Conservation (phyloP, 805 yeast species). For the Teunomyces kruisii region DNA sequence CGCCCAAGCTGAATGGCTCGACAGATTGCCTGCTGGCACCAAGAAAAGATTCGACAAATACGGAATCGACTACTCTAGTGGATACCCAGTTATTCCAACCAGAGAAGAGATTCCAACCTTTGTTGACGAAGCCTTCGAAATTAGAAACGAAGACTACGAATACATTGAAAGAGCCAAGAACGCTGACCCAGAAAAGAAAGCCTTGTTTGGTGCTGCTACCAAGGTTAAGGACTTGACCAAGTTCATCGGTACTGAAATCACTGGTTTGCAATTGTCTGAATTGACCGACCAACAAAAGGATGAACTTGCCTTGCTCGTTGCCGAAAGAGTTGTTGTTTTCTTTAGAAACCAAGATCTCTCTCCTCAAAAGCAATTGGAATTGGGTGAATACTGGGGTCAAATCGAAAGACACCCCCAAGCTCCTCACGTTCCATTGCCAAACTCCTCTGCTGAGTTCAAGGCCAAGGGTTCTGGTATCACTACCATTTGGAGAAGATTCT, state of each 20-base stretch:
- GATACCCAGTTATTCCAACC: conserved; percentile 41
- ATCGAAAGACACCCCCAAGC: conserved; percentile 41
- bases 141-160: conserved; percentile 33
- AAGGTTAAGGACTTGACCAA: conserved; percentile 44
- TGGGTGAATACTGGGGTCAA: conserved; percentile 48
- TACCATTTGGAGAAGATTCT: conserved; percentile 9
- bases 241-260: conserved; percentile 50
- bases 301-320: conserved; percentile 47
- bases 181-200: conserved; percentile 39
- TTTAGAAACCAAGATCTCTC: conserved; percentile 48
- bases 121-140: conserved; percentile 39
- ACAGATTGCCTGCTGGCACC: conserved; percentile 22
- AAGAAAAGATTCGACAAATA: conserved; percentile 29
- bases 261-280: conserved; percentile 45
- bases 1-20: conserved; percentile 8
- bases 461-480: conserved; percentile 9
- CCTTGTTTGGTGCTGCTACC: conserved; percentile 40
- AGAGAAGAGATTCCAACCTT: conserved; percentile 32
- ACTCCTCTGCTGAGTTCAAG: not conserved
- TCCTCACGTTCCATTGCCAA: conserved; percentile 22
- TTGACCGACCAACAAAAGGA: conserved; percentile 44
- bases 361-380: conserved; percentile 42
- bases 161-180: conserved; percentile 35
- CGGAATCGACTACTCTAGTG: conserved; percentile 37
- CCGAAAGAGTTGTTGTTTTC: conserved; percentile 53